Evolutionary conservation across 305 asterid species (phyloP).

Genomic region (Withania somnifera): DNA sequence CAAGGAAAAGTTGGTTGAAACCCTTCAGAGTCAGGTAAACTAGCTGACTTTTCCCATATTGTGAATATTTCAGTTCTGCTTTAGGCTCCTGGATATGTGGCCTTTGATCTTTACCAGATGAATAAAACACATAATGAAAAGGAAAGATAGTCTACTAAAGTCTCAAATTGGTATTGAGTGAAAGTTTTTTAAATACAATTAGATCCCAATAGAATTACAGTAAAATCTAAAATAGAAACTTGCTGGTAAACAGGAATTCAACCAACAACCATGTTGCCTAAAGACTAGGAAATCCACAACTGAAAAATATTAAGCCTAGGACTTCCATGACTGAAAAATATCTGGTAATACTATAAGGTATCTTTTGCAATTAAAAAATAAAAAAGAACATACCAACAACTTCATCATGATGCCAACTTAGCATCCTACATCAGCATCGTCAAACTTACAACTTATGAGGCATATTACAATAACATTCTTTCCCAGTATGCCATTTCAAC

Average conservation of each 20-base stretch:
- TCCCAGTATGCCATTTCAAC: background rate
- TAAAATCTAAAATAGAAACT: background rate
- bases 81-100: background rate
- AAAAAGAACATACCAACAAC: background rate
- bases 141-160: background rate
- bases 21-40: constrained; percentile 72
- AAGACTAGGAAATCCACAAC: background rate
- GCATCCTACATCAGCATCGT: background rate
- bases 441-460: background rate
- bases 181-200: background rate
- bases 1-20: constrained; percentile 38
- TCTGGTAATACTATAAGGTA: background rate
- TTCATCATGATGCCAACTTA: background rate
- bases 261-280: background rate
- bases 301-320: background rate
- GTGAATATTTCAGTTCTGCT: too few species aligned
- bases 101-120: background rate
- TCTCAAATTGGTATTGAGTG: background rate
- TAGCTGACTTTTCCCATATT: background rate
- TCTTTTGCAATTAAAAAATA: background rate
- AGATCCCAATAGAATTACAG: background rate
- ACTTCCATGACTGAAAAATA: background rate
- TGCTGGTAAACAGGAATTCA: background rate
- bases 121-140: background rate
- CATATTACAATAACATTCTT: background rate